A percentile compares a stretch with the other conserved stretches of the same genome.
These are phyloP conservation scores for Saururus chinensis DNA, from an alignment of 164 flowering plant species.

Conservation along the genomic window DNA sequence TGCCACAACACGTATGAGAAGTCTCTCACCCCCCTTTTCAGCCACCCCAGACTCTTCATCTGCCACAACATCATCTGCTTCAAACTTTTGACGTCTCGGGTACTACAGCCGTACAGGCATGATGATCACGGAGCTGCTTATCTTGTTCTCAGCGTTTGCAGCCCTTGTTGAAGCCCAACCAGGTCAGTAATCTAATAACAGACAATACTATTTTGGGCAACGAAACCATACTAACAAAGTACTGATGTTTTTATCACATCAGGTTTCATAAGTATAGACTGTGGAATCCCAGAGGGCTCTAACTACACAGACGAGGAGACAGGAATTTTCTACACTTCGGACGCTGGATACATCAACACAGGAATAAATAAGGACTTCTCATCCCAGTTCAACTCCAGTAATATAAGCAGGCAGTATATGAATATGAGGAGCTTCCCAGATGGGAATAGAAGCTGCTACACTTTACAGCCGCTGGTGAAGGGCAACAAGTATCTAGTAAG, in stretches of 20 bases:
- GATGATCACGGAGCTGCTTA: background rate
- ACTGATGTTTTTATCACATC: background rate
- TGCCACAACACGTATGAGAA: too few relatives aligned
- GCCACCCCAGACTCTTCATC: too few relatives aligned
- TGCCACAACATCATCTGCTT: too few relatives aligned
- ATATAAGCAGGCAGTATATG: background rate
- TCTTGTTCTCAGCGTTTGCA: background rate
- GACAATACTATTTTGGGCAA: background rate
- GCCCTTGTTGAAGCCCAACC: background rate
- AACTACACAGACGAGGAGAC: background rate
- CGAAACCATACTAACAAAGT: too few relatives aligned
- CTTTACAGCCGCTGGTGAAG: background rate
- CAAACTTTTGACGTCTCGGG: too few relatives aligned
- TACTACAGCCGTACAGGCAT: too few relatives aligned
- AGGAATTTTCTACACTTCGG: conserved; percentile 1
- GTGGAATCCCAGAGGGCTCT: background rate
- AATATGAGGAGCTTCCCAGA: conserved; percentile 2
- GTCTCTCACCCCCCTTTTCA: too few relatives aligned
- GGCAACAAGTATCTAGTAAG: conserved; percentile 25
- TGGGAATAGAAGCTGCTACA: conserved; percentile 2
- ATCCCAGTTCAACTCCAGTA: background rate
- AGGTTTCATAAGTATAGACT: conserved; percentile 7
- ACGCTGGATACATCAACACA: background rate
- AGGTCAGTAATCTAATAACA: background rate
- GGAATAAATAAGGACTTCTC: background rate